Evolutionary conservation across 129 eudicot genomes (phyloP), one percentile per base, ranked within the genome.

Genomic region (Dittrichia graveolens): DNA sequence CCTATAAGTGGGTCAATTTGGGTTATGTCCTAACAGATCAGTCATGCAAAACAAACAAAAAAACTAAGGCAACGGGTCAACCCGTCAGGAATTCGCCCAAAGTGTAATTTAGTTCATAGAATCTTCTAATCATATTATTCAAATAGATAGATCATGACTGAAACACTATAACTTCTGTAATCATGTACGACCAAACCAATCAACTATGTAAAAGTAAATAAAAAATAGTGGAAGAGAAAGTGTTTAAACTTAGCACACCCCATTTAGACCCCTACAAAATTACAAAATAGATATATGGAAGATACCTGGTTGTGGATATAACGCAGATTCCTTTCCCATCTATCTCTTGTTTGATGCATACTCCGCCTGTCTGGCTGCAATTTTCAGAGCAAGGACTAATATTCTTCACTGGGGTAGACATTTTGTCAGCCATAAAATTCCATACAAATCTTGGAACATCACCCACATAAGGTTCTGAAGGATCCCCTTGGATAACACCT

Each of bases 371-470:
- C 71, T 76, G 81, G 67, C 65, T 81, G 84, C 99, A 90, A 54
- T 76, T 75, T 74, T 84, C 82, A 14, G 91, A 88, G 82, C 97
- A 90, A 34, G 84, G 80, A 58, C 78, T 78, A 16, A 16, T 62
- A 73, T 86, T 84, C 76, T 67, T 77, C 8, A 78, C 79, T 0
- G 84, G 75, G 48, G 61, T 52, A 40, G 97, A 86, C 37, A 97
- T 90, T 79, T 78, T 94, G 11, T 88, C 91, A 5, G 97, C 99
- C 75, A 94, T 72, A 77, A 88, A 94, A 77, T 90, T 94, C 92
- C 92, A 90, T 43, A 94, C 67, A 49, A 94, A 94, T 79, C 99
- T 84, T 8, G 99, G 80, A 73, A 90, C 82, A 73, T 94, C 99
- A 13, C 86, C 84, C 46, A 83, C 85, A 69, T 87, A 84, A 35